Conservation (phyloP, 306 rosid species). For the Rosa rugosa region DNA sequence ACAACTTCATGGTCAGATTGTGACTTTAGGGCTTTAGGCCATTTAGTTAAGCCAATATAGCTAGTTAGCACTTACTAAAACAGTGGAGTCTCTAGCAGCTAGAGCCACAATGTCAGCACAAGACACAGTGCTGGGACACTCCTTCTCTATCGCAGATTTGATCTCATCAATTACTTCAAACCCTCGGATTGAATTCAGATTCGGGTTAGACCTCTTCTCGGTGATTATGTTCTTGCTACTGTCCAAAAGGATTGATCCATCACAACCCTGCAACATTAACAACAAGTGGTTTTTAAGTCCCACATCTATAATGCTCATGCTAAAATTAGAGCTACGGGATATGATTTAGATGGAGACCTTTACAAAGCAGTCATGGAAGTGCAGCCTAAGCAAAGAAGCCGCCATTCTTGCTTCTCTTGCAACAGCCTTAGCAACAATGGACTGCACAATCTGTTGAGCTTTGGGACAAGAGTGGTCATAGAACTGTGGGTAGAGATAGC, state of each 20-base stretch:
- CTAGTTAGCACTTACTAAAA: constrained; percentile 46
- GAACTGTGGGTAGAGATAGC: constrained; percentile 67
- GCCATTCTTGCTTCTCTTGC: constrained; percentile 69
- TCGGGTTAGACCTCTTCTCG: constrained; percentile 78
- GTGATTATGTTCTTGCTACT: constrained; percentile 51
- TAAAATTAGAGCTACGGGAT: neutral
- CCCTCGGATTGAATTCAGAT: constrained; percentile 72
- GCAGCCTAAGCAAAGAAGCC: constrained; percentile 83
- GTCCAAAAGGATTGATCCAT: constrained; percentile 77
- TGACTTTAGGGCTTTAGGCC: constrained; percentile 4
- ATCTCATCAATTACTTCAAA: constrained; percentile 80
- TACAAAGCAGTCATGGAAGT: constrained; percentile 93
- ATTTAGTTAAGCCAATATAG: neutral
- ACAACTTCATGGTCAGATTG: constrained; percentile 11
- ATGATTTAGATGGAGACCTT: constrained; percentile 40
- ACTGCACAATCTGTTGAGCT: constrained; percentile 65
- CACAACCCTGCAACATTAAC: constrained; percentile 73
- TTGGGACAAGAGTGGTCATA: constrained; percentile 70
- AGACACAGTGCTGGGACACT: constrained; percentile 77
- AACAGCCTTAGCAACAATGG: constrained; percentile 63
- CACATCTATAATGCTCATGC: neutral
- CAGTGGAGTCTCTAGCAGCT: constrained; percentile 89
- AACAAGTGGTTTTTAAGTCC: neutral
- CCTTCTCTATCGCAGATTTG: constrained; percentile 66
- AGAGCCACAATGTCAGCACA: constrained; percentile 88